A percentile compares a stretch with the other conserved stretches of the same genome.
phyloP scores from a whole-genome alignment of 768 basidiomycete species.

The Cyclocybe aegerita region DNA sequence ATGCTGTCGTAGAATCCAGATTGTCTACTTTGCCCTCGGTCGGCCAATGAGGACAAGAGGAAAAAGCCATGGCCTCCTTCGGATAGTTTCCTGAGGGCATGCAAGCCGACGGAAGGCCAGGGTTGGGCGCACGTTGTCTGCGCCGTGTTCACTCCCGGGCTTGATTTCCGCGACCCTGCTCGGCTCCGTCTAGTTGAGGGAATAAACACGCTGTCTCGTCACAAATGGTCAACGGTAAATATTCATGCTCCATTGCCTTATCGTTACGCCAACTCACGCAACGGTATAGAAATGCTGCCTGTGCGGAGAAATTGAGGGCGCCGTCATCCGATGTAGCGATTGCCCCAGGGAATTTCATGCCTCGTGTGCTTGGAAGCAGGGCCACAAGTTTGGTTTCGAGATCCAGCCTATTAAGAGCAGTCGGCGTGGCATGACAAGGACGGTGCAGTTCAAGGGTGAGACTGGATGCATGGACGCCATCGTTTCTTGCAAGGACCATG shows the following conservation, averaged over 20 bases:
- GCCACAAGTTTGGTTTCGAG: conserved; percentile 90
- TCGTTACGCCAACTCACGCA: not conserved
- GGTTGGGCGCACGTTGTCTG: conserved; percentile 93
- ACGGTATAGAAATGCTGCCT: conserved; percentile 64
- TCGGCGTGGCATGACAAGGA: conserved; percentile 62
- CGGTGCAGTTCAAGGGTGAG: conserved; percentile 75
- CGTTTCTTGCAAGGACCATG: conserved; percentile 79
- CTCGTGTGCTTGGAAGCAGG: conserved; percentile 86
- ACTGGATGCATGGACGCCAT: conserved; percentile 78
- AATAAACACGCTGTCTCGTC: conserved; percentile 66
- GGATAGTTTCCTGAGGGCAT: conserved; percentile 69
- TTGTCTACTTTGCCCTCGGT: conserved; percentile 81
- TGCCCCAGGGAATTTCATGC: conserved; percentile 82
- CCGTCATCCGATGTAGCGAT: conserved; percentile 81
- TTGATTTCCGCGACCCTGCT: conserved; percentile 76
- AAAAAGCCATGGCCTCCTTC: conserved; percentile 45
- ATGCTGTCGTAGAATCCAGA: conserved; percentile 59
- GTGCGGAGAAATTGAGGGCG: conserved; percentile 72
- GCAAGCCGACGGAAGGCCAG: conserved; percentile 91
- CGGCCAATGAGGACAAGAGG: conserved; percentile 48
- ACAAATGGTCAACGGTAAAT: conserved; percentile 76
- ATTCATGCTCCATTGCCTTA: not conserved
- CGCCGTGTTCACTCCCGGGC: conserved; percentile 82
- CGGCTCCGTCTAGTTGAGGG: conserved; percentile 84
- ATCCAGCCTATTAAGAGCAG: conserved; percentile 82